Evolutionary conservation across 495 filamentous ascomycete genomes (phyloP), one percentile per base, ranked within the genome.

Genomic region (Mytilinidion resinicola): DNA sequence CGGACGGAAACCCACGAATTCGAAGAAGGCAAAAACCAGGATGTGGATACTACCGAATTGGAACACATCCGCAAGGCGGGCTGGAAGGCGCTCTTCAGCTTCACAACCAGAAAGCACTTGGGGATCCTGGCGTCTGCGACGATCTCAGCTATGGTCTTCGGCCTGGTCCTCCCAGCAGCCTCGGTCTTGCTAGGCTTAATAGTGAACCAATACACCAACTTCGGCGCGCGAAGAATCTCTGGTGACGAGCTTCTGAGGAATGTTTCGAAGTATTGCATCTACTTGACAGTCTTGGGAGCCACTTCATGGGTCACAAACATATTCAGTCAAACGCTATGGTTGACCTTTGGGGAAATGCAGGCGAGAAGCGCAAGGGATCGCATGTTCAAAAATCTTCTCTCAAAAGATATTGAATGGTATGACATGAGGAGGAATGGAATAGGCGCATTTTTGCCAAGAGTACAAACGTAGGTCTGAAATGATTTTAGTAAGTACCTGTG

Each of bases 361-460:
- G 89, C 84, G 4, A 82, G 78, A 39, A 76, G 70, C 19, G 84
- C 82, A 20, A 81, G 89, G 25, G 73, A 77, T 33, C 75, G 67
- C 25, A 66, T 95, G 2, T 96, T 96, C 63, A 63, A 72, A 1
- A 80, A 79, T 2, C 70, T 97, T 15, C 63, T 95, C 19, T 66
- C 75, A 14, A 91, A 86, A 67, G 83, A 91, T 33, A 79, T 95
- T 57, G 77, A 76, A 51, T 98, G 92, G 90, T 97, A 88, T 64
- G 90, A 97, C 67, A 74, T 76, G 41, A 76, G 85, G 42, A 74
- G 77, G 60, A 80, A 87, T 62, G 93, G 91, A 4, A 80, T 90
- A 37, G 81, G 81, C 4, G 85, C 87, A 9, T 75, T 95, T 41
- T 67, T 93, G 14, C 82, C 84, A 12, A 74, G 81, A 42, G 72